Base-by-base conservation (phyloP, 2,329 filamentous ascomycete genomes). In the Simplicillium sp. region DNA sequence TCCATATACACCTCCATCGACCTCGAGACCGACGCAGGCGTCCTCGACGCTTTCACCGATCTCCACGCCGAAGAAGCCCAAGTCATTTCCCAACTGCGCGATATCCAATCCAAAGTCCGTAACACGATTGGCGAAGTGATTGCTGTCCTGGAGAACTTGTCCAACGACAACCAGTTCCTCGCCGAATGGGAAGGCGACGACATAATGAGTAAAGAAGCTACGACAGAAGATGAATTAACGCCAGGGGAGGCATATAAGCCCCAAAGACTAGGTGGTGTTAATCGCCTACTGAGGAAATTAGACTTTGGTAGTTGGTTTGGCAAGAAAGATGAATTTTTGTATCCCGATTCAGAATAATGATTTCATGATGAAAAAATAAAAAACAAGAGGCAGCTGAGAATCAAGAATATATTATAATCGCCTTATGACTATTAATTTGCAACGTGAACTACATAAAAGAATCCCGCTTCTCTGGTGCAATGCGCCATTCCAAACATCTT, bases 211-310 rank as follows among this genome's bases (percentile, higher is more conserved):
- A 53, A 57, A 31, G 68, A 73, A 28, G 20, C 20, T 25, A 9
- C 20, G 20, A 25, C 20, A 25, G 65, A 66, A 32, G 70, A 66
- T 0, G 61, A 61, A 31, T 45, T 42, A 18, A 50, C 47, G 38
- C 57, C 58, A 32, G 54, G 51, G 20, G 50, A 51, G 40, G 54
- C 50, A 46, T 95, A 86, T 57, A 70, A 81, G 25, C 83, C 87
- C 1, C 73, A 77, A 46, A 79, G 83, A 45, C 76, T 87, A 3
- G 86, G 86, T 0, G 85, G 87, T 1, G 78, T 96, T 36, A 87
- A 95, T 64, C 71, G 85, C 44, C 62, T 96, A 55, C 61, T 96
- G 56, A 94, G 95, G 87, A 95, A 95, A 67, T 66, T 96, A 51
- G 88, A 95, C 54, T 78, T 79, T 58, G 75, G 75, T 15, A 71